These are phyloP conservation scores for Prunus fruticosa DNA, from an alignment of 306 rosid genomes.

Conservation along the genomic window DNA sequence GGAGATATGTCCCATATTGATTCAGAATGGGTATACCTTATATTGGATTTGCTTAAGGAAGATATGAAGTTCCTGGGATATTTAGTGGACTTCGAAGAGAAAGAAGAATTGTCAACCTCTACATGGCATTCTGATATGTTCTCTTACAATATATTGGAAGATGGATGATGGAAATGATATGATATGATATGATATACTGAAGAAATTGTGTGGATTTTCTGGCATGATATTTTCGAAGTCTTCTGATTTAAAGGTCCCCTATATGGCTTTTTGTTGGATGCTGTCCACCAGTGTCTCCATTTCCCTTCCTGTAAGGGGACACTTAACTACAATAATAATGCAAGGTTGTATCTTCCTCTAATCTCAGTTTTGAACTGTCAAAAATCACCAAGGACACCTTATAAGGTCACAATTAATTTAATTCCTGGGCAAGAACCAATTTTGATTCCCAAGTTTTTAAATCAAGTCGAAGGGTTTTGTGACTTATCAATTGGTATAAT, in stretches of 20 bases:
- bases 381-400: background rate
- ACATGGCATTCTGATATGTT: background rate
- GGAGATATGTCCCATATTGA: slow-evolving; percentile 7
- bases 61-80: slow-evolving; percentile 10
- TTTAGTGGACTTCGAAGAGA: background rate
- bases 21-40: background rate
- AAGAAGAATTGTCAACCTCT: background rate
- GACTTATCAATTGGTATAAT: no score
- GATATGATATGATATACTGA: background rate
- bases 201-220: background rate
- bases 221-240: background rate
- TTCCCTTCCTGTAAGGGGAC: no score
- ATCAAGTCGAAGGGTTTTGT: no score
- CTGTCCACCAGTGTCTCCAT: background rate
- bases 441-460: no score
- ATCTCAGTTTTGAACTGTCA: background rate
- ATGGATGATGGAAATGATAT: background rate
- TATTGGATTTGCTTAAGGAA: slow-evolving; percentile 4
- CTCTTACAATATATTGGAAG: background rate
- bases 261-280: background rate
- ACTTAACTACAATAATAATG: no score
- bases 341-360: no score
- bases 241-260: background rate
- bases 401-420: background rate
- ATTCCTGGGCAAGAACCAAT: no score